Conservation (phyloP, 2,329 filamentous ascomycete species). For the Paracamarosporium sp. region DNA sequence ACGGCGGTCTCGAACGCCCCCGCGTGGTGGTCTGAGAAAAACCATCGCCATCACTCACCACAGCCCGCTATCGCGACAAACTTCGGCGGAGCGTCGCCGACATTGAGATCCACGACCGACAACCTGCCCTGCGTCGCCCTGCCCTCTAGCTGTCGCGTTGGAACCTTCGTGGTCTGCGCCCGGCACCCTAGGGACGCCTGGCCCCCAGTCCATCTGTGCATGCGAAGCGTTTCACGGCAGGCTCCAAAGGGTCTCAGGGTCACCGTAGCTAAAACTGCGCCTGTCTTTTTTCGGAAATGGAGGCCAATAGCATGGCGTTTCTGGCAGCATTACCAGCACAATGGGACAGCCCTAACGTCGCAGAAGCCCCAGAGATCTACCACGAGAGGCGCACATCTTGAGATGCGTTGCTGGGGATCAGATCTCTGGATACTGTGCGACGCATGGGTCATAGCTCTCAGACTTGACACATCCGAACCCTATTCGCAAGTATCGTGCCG, state of each 20-base stretch:
- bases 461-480: too few relatives aligned
- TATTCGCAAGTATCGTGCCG: not conserved
- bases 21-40: constrained; percentile 4
- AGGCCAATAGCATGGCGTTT: not conserved
- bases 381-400: not conserved
- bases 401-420: not conserved
- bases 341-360: not conserved
- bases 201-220: too few relatives aligned
- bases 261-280: too few relatives aligned
- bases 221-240: not conserved
- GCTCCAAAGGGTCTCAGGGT: not conserved
- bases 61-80: not conserved
- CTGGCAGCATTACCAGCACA: not conserved
- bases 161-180: too few relatives aligned
- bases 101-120: not conserved
- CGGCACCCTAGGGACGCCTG: too few relatives aligned
- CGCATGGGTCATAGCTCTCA: too few relatives aligned
- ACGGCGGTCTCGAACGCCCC: not conserved
- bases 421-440: too few relatives aligned
- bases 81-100: not conserved
- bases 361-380: not conserved
- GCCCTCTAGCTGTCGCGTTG: too few relatives aligned
- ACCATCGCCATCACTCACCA: not conserved
- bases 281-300: not conserved
- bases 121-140: too few relatives aligned